Base-by-base conservation (phyloP, 208 protist genomes). In the Jaenimonas drosophilae region DNA sequence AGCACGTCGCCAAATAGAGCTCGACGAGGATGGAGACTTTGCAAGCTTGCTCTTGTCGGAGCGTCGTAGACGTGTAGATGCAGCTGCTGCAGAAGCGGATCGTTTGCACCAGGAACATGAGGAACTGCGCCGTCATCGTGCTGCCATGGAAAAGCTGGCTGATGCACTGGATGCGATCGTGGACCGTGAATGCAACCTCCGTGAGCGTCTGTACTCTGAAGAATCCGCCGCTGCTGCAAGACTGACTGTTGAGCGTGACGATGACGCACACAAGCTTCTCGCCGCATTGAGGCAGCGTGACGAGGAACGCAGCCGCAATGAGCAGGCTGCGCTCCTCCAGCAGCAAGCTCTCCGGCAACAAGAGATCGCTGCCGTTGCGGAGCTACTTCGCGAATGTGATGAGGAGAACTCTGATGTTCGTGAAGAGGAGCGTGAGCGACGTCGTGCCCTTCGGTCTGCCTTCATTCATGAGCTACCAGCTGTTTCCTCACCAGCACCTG, bases 371-470 rank as follows among this genome's bases (percentile, higher is more conserved):
- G 38, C 11, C 14, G 14, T 21, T 21, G 71, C 76, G 5, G 66
- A 76, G 4, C 12, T 76, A 6, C 38, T 44, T 20, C 45, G 49
- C 21, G 70, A 84, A 12, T 70, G 80, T 46, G 63, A 59, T 1
- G 59, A 76, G 28, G 63, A 46, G n/a, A 65, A 70, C 20, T 47
- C 54, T 21, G 40, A 49, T 2, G 36, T 80, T 28, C 41, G 49
- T 5, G 76, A 78, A 33, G 50, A 41, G 19, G 66, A 80, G 53
- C 58, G 76, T 4, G 55, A 76, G 9, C 57, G 56, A 30, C 62
- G 70, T 4, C 52, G 65, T 2, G 40, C 29, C 16, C 26, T 72
- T 14, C 57, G 58, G n/a, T n/a, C n/a, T n/a, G n/a, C n/a, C n/a
- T n/a, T n/a, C n/a, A n/a, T n/a, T n/a, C n/a, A n/a, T n/a, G n/a